phyloP scores from a whole-genome alignment of 495 filamentous ascomycete species.

The Ramalina peruviana region DNA sequence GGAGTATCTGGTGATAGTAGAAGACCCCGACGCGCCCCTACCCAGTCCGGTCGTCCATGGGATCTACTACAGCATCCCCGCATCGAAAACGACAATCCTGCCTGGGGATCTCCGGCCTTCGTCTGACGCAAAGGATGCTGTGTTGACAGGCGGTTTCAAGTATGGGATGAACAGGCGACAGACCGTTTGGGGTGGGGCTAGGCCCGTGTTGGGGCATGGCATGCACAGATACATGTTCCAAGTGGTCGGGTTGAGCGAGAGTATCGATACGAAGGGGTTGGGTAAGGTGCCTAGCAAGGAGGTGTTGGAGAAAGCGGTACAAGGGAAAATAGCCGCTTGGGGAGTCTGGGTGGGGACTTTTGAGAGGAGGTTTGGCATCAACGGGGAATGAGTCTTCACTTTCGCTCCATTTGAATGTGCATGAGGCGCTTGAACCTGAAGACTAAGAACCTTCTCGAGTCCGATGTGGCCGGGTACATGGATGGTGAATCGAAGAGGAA shows the following conservation, averaged over 20 bases:
- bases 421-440: no score
- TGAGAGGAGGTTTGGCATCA: constrained; percentile 20
- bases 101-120: constrained; percentile 24
- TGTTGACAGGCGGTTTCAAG: constrained; percentile 31
- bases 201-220: constrained; percentile 31
- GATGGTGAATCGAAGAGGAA: no score
- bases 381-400: no score
- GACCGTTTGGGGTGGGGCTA: constrained; percentile 26
- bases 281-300: constrained; percentile 23
- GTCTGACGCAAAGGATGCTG: constrained; percentile 10
- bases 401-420: no score
- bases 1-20: constrained; percentile 34
- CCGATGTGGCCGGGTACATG: no score
- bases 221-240: constrained; percentile 38
- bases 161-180: constrained; percentile 29
- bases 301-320: constrained; percentile 25
- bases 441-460: no score
- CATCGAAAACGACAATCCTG: constrained; percentile 23
- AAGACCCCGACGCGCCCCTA: constrained; percentile 38
- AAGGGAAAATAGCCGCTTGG: constrained; percentile 37
- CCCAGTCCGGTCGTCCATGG: constrained; percentile 33
- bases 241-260: constrained; percentile 30
- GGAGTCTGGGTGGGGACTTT: constrained; percentile 36
- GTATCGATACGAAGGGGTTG: constrained; percentile 22
- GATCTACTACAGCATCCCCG: constrained; percentile 31